Conservation (phyloP, 768 basidiomycete genomes). For the Macrolepiota albuminosa region DNA sequence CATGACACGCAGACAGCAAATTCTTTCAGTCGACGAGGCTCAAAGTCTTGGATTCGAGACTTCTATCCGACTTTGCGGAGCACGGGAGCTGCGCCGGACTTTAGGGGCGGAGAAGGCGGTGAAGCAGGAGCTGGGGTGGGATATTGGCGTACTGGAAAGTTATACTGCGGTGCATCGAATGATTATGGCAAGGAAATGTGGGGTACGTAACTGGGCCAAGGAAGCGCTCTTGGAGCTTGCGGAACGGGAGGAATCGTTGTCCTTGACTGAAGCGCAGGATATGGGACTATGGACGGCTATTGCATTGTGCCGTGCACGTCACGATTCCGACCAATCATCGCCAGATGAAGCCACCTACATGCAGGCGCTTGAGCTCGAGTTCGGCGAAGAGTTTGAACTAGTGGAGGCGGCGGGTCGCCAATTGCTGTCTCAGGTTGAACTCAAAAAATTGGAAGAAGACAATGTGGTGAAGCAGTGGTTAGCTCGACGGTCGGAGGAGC, state of each 20-base stretch:
- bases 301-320: constrained; percentile 4
- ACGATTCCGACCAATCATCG: background rate
- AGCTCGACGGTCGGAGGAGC: background rate
- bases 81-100: background rate
- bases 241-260: background rate
- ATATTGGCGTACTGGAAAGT: background rate
- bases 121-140: background rate
- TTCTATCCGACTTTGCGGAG: constrained; percentile 6
- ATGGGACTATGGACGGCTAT: constrained; percentile 7
- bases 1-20: background rate
- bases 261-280: background rate
- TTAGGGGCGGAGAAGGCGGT: background rate
- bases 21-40: constrained; percentile 4
- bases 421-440: background rate
- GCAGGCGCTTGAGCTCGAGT: background rate
- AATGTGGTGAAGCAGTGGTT: background rate
- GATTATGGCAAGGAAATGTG: constrained; percentile 2
- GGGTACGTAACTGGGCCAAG: constrained; percentile 2
- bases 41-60: constrained; percentile 3
- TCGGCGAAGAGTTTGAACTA: background rate
- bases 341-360: background rate
- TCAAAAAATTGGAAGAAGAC: background rate
- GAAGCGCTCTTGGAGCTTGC: constrained; percentile 1
- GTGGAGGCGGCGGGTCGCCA: background rate
- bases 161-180: background rate